phyloP scores from a whole-genome alignment of 768 basidiomycete species.

The Tricholomella constricta region DNA sequence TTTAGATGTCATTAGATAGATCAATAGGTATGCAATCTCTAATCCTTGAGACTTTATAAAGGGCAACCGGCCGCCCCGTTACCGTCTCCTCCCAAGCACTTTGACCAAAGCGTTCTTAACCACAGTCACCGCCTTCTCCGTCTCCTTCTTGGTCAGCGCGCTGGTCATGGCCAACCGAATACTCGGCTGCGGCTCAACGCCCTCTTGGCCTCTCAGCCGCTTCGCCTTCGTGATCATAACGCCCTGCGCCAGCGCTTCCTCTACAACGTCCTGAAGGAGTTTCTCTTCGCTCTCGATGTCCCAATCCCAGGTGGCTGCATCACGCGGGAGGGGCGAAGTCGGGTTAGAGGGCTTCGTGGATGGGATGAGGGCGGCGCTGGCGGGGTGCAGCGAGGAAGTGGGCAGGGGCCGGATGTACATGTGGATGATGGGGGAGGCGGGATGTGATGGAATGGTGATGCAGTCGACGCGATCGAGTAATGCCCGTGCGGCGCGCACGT shows the following conservation, averaged over 20 bases:
- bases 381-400: slow-evolving; percentile 25
- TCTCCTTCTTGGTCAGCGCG: slow-evolving; percentile 85
- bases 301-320: slow-evolving; percentile 50
- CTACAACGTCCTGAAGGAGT: slow-evolving; percentile 89
- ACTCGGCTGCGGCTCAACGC: slow-evolving; percentile 77
- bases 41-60: no score
- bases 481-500: slow-evolving; percentile 73
- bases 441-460: slow-evolving; percentile 84
- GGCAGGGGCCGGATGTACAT: slow-evolving; percentile 56
- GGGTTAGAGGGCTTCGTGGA: slow-evolving; percentile 51
- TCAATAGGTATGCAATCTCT: no score
- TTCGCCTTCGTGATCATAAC: slow-evolving; percentile 87
- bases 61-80: no score
- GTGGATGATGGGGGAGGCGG: slow-evolving; percentile 87
- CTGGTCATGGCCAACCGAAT: slow-evolving; percentile 81
- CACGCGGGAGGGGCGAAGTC: slow-evolving; percentile 45
- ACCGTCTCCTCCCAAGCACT: slow-evolving; percentile 65
- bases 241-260: slow-evolving; percentile 78
- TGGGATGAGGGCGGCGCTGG: slow-evolving; percentile 21
- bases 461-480: slow-evolving; percentile 80
- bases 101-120: slow-evolving; percentile 77
- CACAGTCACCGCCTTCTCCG: slow-evolving; percentile 81
- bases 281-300: slow-evolving; percentile 73
- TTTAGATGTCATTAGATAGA: no score
- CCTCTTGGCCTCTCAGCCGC: slow-evolving; percentile 82